These are phyloP conservation scores for Dioscorea zingiberensis DNA, from an alignment of 106 monocot genomes.

Conservation along the genomic window DNA sequence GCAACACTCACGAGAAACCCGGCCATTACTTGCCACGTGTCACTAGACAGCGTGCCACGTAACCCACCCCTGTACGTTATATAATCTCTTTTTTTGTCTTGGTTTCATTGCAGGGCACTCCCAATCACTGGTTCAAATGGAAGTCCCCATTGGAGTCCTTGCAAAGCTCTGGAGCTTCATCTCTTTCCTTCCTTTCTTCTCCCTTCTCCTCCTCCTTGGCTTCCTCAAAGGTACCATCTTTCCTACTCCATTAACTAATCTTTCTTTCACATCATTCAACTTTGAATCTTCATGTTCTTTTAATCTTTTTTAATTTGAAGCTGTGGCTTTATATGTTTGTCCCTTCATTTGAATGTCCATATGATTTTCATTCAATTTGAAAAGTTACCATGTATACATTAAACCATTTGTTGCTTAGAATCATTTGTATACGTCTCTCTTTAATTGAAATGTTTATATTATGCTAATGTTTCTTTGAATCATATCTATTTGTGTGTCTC, in stretches of 20 bases:
- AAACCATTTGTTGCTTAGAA: too few relatives aligned
- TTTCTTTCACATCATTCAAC: background rate
- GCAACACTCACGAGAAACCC: background rate
- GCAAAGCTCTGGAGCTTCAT: conserved; percentile 63
- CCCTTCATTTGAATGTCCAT: too few relatives aligned
- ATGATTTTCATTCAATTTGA: too few relatives aligned
- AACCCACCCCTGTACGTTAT: background rate
- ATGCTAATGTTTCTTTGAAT: too few relatives aligned
- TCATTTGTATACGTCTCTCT: too few relatives aligned
- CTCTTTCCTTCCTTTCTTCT: conserved; percentile 76
- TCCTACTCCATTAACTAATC: too few relatives aligned
- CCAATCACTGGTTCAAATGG: conserved; percentile 29
- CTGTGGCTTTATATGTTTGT: background rate
- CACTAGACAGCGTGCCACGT: background rate
- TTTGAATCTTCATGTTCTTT: background rate
- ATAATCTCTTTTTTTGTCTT: too few relatives aligned
- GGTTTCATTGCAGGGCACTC: background rate
- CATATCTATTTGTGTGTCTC: too few relatives aligned
- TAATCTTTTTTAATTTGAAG: background rate
- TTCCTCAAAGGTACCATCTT: conserved; percentile 50
- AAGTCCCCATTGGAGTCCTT: conserved; percentile 46
- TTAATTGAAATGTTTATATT: too few relatives aligned
- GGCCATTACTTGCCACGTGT: background rate
- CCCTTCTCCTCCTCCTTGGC: conserved; percentile 64
- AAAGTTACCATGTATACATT: too few relatives aligned